Evolutionary conservation across 768 basidiomycete species (phyloP).

Genomic region (Calocybe cyanea): DNA sequence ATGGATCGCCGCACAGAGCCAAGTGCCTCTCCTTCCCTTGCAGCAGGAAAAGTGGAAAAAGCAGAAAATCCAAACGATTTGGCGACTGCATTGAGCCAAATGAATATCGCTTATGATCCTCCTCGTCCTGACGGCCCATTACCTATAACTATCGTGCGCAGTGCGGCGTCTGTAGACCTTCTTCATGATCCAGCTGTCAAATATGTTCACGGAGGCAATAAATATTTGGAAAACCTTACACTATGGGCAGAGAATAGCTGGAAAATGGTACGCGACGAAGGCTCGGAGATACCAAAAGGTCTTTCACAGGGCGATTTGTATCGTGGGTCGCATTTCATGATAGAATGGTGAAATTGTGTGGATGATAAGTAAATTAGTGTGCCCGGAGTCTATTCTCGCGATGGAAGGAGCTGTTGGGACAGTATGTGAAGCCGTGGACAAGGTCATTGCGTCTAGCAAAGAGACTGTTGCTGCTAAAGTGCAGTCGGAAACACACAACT

Average conservation of each 20-base stretch:
- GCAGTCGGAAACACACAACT: slow-evolving; percentile 1
- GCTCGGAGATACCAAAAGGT: slow-evolving; percentile 72
- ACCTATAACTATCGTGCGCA: slow-evolving; percentile 47
- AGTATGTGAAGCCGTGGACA: slow-evolving; percentile 85
- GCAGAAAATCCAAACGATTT: slow-evolving; percentile 34
- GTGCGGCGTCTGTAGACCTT: slow-evolving; percentile 50
- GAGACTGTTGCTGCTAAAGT: not conserved
- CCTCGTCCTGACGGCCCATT: slow-evolving; percentile 2
- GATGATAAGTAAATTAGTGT: slow-evolving; percentile 45
- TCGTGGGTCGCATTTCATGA: slow-evolving; percentile 41
- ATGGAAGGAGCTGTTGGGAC: slow-evolving; percentile 81
- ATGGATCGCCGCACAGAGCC: not conserved
- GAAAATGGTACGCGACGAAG: slow-evolving; percentile 56
- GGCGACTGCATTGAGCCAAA: slow-evolving; percentile 39
- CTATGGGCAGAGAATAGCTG: slow-evolving; percentile 56
- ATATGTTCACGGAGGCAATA: slow-evolving; percentile 66
- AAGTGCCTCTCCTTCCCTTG: not conserved
- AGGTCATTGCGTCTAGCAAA: slow-evolving; percentile 35
- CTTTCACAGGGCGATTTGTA: slow-evolving; percentile 81
- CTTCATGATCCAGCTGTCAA: slow-evolving; percentile 62
- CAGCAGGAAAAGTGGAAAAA: not conserved
- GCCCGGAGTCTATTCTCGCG: slow-evolving; percentile 68
- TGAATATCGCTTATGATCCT: slow-evolving; percentile 31
- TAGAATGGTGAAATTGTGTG: too few species aligned
- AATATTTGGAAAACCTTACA: slow-evolving; percentile 63